These are phyloP conservation scores for Pluteus cervinus DNA, from an alignment of 768 basidiomycete genomes.

Conservation along the genomic window DNA sequence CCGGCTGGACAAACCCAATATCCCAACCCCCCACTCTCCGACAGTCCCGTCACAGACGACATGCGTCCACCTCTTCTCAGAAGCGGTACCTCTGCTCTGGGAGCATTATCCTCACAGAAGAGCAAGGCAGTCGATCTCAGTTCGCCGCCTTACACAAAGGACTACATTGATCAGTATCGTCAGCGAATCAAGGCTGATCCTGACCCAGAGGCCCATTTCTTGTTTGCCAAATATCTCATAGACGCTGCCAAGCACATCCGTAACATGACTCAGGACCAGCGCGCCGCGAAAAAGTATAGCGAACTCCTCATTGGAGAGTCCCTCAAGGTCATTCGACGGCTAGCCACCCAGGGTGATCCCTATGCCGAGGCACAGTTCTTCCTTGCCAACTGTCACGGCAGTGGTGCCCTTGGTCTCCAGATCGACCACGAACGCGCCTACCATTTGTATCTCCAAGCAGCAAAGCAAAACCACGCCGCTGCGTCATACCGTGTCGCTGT, in stretches of 20 bases:
- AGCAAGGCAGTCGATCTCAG: conserved; percentile 79
- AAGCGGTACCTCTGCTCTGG: conserved; percentile 4
- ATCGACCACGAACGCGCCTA: conserved; percentile 98
- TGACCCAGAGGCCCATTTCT: conserved; percentile 96
- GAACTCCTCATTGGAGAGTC: conserved; percentile 84
- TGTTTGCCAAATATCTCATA: conserved; percentile 98
- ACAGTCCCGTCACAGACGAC: too few species aligned
- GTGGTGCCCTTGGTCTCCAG: conserved; percentile 89
- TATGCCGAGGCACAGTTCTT: conserved; percentile 98
- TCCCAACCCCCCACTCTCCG: too few species aligned
- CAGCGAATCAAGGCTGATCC: conserved; percentile 96
- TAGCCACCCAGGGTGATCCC: conserved; percentile 88
- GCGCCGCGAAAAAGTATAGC: conserved; percentile 84
- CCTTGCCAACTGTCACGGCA: conserved; percentile 94
- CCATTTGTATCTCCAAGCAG: conserved; percentile 93
- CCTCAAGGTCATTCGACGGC: conserved; percentile 84
- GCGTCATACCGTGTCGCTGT: conserved; percentile 97
- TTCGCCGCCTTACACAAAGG: conserved; percentile 86
- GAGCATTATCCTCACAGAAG: conserved; percentile 40
- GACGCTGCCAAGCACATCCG: conserved; percentile 95
- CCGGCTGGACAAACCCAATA: too few species aligned
- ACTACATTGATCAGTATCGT: conserved; percentile 97
- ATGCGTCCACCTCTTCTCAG: too few species aligned
- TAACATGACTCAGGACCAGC: conserved; percentile 64
- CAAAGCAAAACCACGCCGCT: conserved; percentile 93